Conservation (phyloP, 1,139 yeast genomes). For the Waltiozyma sp. region DNA sequence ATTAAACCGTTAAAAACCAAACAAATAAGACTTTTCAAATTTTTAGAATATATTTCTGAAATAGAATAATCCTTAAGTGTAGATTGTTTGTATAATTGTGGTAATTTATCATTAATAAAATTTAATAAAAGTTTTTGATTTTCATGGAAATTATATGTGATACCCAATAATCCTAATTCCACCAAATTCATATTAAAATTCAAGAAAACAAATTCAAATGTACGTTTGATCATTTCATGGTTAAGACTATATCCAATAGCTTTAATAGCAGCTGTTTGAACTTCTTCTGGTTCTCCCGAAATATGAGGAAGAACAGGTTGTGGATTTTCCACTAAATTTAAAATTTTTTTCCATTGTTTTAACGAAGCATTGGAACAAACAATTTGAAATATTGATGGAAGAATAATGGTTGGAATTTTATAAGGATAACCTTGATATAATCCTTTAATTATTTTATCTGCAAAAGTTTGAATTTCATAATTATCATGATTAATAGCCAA, state of each 20-base stretch:
- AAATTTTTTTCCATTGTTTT: constrained; percentile 47
- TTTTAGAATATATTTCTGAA: background rate
- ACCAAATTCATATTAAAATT: constrained; percentile 44
- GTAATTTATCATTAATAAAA: background rate
- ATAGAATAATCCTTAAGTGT: background rate
- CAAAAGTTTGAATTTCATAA: constrained; percentile 24
- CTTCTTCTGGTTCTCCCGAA: constrained; percentile 33
- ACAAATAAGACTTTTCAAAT: background rate
- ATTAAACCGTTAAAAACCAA: background rate
- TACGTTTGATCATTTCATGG: constrained; percentile 36
- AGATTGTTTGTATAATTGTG: background rate
- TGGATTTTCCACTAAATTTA: constrained; percentile 40
- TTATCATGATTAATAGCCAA: constrained; percentile 17
- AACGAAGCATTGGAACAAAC: constrained; percentile 24
- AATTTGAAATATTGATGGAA: constrained; percentile 26
- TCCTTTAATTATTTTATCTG: constrained; percentile 32
- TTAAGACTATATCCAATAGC: constrained; percentile 39
- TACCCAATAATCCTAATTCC: constrained; percentile 45
- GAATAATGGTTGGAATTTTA: constrained; percentile 38
- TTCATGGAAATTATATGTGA: constrained; percentile 19
- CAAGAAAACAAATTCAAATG: constrained; percentile 42
- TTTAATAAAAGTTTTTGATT: constrained; percentile 18
- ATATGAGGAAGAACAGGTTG: constrained; percentile 22
- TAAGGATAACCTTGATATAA: constrained; percentile 36
- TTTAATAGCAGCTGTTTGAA: constrained; percentile 31